Evolutionary conservation across 2,329 filamentous ascomycete species (phyloP), one percentile per base, ranked within the genome.

Genomic region (Fusarium cicatricum): DNA sequence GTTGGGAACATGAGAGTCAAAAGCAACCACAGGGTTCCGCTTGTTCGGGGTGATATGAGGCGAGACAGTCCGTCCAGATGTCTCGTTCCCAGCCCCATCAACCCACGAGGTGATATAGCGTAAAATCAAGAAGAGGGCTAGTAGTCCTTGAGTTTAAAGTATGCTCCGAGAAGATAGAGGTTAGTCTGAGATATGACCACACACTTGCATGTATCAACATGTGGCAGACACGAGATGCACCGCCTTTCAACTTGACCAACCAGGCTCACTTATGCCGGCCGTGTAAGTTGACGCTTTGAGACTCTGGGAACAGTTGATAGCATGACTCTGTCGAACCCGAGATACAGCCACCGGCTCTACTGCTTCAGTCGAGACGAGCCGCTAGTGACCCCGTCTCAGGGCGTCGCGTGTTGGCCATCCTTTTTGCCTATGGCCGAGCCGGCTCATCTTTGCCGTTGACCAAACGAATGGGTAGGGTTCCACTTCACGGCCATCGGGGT

Each of bases 301-400:
- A 38, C 7, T 19, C 15, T 11, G 19, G 11, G 46, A 39, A 31
- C 17, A 21, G 36, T 43, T 33, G 11, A 37, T 15, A 9, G 23
- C 16, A 12, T 23, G 31, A 42, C 49, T 49, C 21, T 40, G 46
- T 31, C 23, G 33, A 42, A 37, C 11, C 26, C 17, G 28, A 19
- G 29, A 23, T 15, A 36, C 19, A 41, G 45, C 36, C 28, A 40
- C 36, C 28, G 21, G 43, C 41, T 34, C 44, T 43, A 36, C 32
- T 43, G 26, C 47, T 40, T 37, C 56, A 48, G 57, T 49, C 53
- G 58, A 56, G 61, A 57, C 60, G 54, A 58, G 55, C 53, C 49
- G 58, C 36, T 37, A 43, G 47, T 41, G 42, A 44, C 53, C 46
- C 48, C 60, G 63, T 67, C 65, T 65, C 59, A 64, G 64, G 64